Evolutionary conservation across 805 yeast species (phyloP), one percentile per base, ranked within the genome.

Genomic region (Cyberlindnera mississippiensis): DNA sequence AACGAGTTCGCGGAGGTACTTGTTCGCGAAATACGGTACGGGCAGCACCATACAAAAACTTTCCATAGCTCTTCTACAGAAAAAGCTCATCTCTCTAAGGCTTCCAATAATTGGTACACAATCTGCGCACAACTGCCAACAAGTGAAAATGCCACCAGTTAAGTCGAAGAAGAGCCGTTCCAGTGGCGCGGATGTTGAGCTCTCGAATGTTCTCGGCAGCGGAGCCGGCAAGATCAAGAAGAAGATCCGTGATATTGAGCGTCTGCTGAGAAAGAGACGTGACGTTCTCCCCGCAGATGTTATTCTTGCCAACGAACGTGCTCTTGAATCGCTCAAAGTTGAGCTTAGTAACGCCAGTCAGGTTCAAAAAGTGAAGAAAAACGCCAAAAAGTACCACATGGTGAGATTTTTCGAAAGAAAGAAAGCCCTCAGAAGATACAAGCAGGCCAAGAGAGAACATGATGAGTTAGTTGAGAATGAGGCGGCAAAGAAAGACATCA

Each of bases 371-470:
- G 74, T 76, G 14, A 74, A 71, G 48, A 70, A 73, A 40, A 64
- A 70, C 30, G 77, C 87, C 11, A 75, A 80, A 51, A 85, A 82
- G 64, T 93, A 93, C 61, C 96, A 88, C 59, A 89, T 88, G 90
- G 88, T 93, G 37, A 75, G 91, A 51, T 93, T 93, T 59, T 87
- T 93, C 48, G 98, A 90, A 62, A 78, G 75, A 57, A 87, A 88
- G 66, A 90, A 89, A 71, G 93, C 96, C 1, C 52, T 77, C 19
- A 75, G 96, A 57, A 75, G 69, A 44, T 77, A 85, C 56, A 84
- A 82, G 49, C 66, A 69, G 43, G 59, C 64, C 6, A 57, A 62
- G 36, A 71, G 69, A 45, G 50, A 56, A 34, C 41, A 59, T 12
- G 59, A 52, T 16, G 52, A 45, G 4, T 40, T 59, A 4, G 59